A percentile compares a stretch with the other conserved stretches of the same genome.
These are phyloP conservation scores for Cicer chorassanicum DNA, from an alignment of 306 rosid species.

Conservation along the genomic window DNA sequence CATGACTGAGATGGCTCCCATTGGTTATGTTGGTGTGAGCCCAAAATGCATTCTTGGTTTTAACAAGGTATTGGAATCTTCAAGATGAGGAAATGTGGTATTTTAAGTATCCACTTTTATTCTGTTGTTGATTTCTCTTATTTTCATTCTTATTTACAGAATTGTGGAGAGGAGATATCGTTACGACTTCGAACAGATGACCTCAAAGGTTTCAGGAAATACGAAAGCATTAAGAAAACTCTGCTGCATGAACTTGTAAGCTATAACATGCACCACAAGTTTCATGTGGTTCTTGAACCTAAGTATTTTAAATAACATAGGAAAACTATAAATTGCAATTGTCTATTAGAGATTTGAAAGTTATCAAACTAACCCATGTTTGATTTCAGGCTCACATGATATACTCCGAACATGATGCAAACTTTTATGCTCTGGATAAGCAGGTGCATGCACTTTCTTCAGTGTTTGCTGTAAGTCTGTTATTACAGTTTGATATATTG, in stretches of 20 bases:
- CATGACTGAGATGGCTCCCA: constrained; percentile 97
- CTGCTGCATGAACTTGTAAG: constrained; percentile 98
- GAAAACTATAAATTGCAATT: not conserved
- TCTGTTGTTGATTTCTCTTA: constrained; percentile 26
- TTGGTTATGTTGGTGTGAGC: constrained; percentile 92
- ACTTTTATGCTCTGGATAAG: constrained; percentile 79
- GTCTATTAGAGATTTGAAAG: constrained; percentile 29
- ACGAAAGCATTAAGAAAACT: constrained; percentile 85
- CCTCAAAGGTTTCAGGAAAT: constrained; percentile 90
- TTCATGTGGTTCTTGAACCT: not conserved
- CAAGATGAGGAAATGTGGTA: constrained; percentile 1
- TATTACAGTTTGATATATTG: constrained; percentile 26
- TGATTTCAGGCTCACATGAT: constrained; percentile 90
- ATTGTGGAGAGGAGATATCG: constrained; percentile 92
- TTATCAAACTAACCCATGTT: constrained; percentile 40
- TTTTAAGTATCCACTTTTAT: not conserved
- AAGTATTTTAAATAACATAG: not conserved
- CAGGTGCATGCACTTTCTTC: constrained; percentile 61
- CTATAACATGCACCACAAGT: constrained; percentile 12
- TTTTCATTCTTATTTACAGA: constrained; percentile 56
- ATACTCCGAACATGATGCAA: constrained; percentile 80
- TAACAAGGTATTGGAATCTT: constrained; percentile 68
- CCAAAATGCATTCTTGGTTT: constrained; percentile 93
- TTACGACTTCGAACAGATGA: constrained; percentile 96
- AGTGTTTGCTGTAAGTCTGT: constrained; percentile 11